phyloP scores from a whole-genome alignment of 345 rosid genomes.

The Arabidopsis suecica region DNA sequence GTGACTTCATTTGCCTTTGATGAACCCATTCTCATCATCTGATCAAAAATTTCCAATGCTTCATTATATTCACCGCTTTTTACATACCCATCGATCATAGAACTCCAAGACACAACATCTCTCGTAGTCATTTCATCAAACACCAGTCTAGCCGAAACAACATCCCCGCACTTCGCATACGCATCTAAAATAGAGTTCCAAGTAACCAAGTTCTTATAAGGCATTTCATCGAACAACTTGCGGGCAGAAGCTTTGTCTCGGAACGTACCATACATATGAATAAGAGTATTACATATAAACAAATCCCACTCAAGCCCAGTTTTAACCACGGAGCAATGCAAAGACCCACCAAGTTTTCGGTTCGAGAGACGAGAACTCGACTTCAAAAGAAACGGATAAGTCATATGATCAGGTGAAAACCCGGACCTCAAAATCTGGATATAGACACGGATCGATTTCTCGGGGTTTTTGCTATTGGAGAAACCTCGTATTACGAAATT shows the following conservation, averaged over 20 bases:
- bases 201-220: conserved; percentile 63
- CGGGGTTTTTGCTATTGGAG: conserved; percentile 60
- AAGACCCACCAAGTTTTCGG: conserved; percentile 47
- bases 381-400: conserved; percentile 76
- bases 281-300: conserved; percentile 65
- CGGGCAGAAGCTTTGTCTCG: conserved; percentile 56
- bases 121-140: conserved; percentile 67
- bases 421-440: conserved; percentile 62
- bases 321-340: conserved; percentile 57
- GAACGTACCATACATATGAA: conserved; percentile 70
- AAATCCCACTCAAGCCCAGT: conserved; percentile 62
- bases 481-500: conserved; percentile 68
- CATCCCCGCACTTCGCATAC: conserved; percentile 71
- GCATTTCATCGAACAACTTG: conserved; percentile 71
- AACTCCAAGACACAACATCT: conserved; percentile 90
- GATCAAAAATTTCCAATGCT: conserved; percentile 67
- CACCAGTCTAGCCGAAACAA: conserved; percentile 56
- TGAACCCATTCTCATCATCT: conserved; percentile 56
- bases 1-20: conserved; percentile 79
- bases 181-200: conserved; percentile 87
- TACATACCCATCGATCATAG: conserved; percentile 81
- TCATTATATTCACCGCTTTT: conserved; percentile 61
- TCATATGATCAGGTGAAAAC: conserved; percentile 63
- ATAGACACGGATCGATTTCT: conserved; percentile 55
- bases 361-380: conserved; percentile 64